Conservation (phyloP, 345 rosid genomes). For the Reutealis trisperma region DNA sequence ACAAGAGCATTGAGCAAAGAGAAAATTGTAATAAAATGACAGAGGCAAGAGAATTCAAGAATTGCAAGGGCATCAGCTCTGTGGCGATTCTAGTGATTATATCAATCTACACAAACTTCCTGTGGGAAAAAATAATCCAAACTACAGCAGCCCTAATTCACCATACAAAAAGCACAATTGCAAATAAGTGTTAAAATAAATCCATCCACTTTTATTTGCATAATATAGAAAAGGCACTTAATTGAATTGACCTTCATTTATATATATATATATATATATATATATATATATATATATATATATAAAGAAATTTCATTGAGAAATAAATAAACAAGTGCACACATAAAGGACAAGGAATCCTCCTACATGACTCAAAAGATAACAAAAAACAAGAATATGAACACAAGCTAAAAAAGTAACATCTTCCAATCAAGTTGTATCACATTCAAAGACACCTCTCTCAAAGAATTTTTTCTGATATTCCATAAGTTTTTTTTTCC, state of each 20-base stretch:
- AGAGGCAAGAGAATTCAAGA: background rate
- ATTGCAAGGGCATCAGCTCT: background rate
- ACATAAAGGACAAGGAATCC: too few relatives aligned
- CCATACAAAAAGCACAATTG: background rate
- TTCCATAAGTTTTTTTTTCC: background rate
- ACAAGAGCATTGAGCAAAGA: background rate
- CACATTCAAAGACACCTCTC: too few relatives aligned
- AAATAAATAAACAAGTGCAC: background rate
- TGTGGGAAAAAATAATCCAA: background rate
- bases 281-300: too few relatives aligned
- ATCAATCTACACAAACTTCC: background rate
- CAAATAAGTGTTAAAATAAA: background rate
- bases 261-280: too few relatives aligned
- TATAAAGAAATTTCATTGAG: background rate
- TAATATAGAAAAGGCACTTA: background rate
- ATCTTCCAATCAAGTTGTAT: too few relatives aligned
- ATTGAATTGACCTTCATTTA: background rate
- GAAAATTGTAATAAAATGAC: background rate
- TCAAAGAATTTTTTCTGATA: background rate
- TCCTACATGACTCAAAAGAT: too few relatives aligned
- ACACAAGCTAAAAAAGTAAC: too few relatives aligned
- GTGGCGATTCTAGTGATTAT: background rate
- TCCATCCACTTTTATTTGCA: background rate
- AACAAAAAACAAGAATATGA: too few relatives aligned
- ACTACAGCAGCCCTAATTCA: background rate